Evolutionary conservation across 208 protist species (phyloP), one percentile per base, ranked within the genome.

Genomic region (Angomonas deanei): DNA sequence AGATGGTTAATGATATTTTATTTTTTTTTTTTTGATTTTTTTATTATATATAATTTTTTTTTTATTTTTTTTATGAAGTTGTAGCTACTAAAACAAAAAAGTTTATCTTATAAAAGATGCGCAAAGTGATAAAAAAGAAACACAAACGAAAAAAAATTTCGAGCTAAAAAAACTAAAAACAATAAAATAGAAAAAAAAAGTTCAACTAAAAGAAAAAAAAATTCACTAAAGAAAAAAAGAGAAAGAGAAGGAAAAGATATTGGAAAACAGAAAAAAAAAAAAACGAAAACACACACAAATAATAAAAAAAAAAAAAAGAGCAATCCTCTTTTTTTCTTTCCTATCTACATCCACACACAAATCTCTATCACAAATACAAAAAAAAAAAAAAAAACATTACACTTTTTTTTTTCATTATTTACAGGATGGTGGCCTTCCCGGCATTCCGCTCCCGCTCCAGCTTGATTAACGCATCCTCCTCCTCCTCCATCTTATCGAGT

Each of bases 391-490:
- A 46, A 32, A 52, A 17, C 34, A 19, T n/a, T 30, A 49, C n/a
- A 17, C 0, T 5, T 17, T 1, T 23, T 42, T 62, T 42, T 11
- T 47, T 39, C 6, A 58, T 21, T 13, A 28, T 62, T 59, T 56
- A 56, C 50, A 56, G 23, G 26, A 56, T 32, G 8, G 23, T 3
- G 15, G 13, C 24, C 31, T 54, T 1, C 26, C 50, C 31, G 52
- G 68, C 64, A 26, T 71, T 55, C 4, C 54, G 54, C 52, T 76
- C 53, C 24, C 74, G 52, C 61, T 94, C 70, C 21, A 74, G 74
- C 34, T 72, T 63, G 32, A 92, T 68, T 36, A 89, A 39, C 49
- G 84, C 85, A 30, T 92, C 78, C 69, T 92, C 88, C 70, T 94
- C 85, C 3, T 74, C 76, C 38, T 80, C 72, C 68, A 83, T 78